phyloP scores from a whole-genome alignment of 164 flowering plant genomes.

The Hamamelis virginiana region DNA sequence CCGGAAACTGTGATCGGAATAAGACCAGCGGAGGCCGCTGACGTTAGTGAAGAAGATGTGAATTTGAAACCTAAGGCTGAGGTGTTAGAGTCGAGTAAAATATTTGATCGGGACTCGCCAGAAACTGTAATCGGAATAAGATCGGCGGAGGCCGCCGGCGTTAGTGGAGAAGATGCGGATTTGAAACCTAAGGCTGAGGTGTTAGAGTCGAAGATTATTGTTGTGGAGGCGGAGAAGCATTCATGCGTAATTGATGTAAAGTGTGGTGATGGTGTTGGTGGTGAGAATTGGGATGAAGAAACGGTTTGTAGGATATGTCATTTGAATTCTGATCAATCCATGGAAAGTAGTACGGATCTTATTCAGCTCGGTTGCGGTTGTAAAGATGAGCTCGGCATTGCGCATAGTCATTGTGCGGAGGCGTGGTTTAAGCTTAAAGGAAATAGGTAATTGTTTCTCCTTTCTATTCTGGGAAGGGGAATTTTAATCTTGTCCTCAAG shows the following conservation, averaged over 20 bases:
- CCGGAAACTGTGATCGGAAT: constrained; percentile 27
- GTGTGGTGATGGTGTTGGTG: constrained; percentile 21
- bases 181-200: constrained; percentile 13
- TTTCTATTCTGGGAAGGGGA: not conserved
- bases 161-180: constrained; percentile 9
- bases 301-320: constrained; percentile 86
- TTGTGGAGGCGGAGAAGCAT: constrained; percentile 23
- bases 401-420: constrained; percentile 79
- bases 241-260: constrained; percentile 42
- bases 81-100: constrained; percentile 16
- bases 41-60: constrained; percentile 12
- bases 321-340: constrained; percentile 45
- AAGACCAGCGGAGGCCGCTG: constrained; percentile 10
- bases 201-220: constrained; percentile 12
- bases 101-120: no score
- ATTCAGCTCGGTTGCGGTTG: constrained; percentile 83
- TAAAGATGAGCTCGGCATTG: constrained; percentile 75
- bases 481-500: not conserved
- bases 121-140: constrained; percentile 21
- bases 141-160: constrained; percentile 13
- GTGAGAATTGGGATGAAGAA: constrained; percentile 37
- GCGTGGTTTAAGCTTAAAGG: constrained; percentile 91
- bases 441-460: constrained; percentile 58
- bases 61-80: constrained; percentile 7
- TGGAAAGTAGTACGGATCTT: constrained; percentile 38